These are phyloP conservation scores for Trypanosoma theileri DNA, from an alignment of 208 protist species.

Conservation along the genomic window DNA sequence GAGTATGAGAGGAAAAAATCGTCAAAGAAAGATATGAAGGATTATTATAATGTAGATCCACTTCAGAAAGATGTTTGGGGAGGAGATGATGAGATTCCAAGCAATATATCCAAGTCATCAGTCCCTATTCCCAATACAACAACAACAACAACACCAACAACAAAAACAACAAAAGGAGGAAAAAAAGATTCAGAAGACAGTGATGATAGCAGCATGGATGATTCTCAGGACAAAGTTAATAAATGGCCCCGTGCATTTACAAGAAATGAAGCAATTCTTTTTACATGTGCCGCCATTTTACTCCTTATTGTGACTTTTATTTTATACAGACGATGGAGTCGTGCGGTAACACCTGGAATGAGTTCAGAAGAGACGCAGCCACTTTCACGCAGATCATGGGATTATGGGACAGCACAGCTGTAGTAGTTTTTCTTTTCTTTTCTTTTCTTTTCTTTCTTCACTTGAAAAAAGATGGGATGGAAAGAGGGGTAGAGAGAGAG, in stretches of 20 bases:
- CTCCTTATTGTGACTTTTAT: conserved; percentile 18
- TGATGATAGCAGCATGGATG: background rate
- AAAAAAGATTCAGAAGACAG: background rate
- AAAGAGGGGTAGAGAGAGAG: too few relatives aligned
- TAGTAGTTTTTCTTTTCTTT: background rate
- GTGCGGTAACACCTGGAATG: background rate
- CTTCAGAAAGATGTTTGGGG: conserved; percentile 11
- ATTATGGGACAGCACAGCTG: conserved; percentile 16
- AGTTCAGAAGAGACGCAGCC: background rate
- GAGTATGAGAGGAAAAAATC: background rate
- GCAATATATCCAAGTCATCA: too few relatives aligned
- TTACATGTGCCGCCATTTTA: conserved; percentile 9
- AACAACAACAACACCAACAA: background rate
- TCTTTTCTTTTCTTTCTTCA: conserved; percentile 6
- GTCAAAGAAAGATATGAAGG: conserved; percentile 2
- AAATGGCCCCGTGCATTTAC: conserved; percentile 8
- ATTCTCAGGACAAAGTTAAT: background rate
- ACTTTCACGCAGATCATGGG: background rate
- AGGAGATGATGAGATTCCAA: background rate
- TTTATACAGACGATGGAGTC: conserved; percentile 12
- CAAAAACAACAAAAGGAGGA: background rate
- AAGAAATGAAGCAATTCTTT: background rate
- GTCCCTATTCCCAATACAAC: too few relatives aligned
- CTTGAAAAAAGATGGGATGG: too few relatives aligned
- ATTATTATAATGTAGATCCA: conserved; percentile 8